Base-by-base conservation (phyloP, 2,329 filamentous ascomycete genomes). In the Zopfia rhizophila region DNA sequence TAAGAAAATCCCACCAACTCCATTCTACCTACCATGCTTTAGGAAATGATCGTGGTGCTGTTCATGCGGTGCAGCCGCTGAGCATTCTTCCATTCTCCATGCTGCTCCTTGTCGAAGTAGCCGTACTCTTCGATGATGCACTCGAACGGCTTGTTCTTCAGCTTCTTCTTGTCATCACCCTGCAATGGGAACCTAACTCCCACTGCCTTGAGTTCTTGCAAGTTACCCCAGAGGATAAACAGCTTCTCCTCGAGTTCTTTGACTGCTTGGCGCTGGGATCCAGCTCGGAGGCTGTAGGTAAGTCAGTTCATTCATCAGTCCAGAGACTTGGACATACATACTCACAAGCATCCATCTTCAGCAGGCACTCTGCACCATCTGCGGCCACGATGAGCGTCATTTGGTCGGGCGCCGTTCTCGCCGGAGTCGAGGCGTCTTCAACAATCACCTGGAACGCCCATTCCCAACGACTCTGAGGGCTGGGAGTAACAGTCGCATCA, bases 371-470 rank as follows among this genome's bases (percentile, higher is more conserved):
- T 2, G 80, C 86, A 50, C 80, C 75, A 4, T 69, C 45, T 44
- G 80, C 86, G 40, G 86, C 81, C 1, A 97, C 86, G 5, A 88
- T 75, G 3, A 88, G 81, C 78, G 88, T 90, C 38, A 92, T 65
- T 19, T 77, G 55, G 16, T 61, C 53, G 3, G 61, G 55, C 2
- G 49, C 46, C 23, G 31, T 73, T 64, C 22, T 56, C 4, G 55
- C 49, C 6, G 61, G 49, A 7, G 60, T 27, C 17, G 73, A 68
- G 0, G 82, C 85, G 54, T 92, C 89, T 69, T 96, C 89, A 1
- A 97, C 82, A 10, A 88, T 78, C 17, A 97, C 78, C 16, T 82
- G 83, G 70, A 97, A 97, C 11, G 83, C 81, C 92, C 92, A 97
- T 68, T 94, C 85, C 89, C 90, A 96, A 6, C 68, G 42, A 36